Evolutionary conservation across 257 asterid genomes (phyloP), one percentile per base, ranked within the genome.

Genomic region (Solanum neorickii): DNA sequence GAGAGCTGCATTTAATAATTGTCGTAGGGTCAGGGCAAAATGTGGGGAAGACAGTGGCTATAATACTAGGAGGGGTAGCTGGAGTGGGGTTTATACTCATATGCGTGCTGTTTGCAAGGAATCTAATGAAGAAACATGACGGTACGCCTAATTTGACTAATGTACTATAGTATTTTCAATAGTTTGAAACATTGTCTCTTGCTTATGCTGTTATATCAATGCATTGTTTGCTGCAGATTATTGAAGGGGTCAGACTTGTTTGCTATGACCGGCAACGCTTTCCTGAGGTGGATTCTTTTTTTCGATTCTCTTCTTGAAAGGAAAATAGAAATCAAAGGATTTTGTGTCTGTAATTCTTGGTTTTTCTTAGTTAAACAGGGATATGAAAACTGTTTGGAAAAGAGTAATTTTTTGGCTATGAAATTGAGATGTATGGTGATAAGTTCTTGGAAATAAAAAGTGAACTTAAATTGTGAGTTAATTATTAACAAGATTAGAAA

Each of bases 51-150:
- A 97, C 99, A 0, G 98, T 96, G 92, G 99, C 99, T 68, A 96
- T 97, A 66, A 96, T 97, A 90, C 69, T 96, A 56, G 99, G 99
- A 93, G 99, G 99, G 89, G 99, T 98, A 76, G 99, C 97, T n/a
- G 98, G 98, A 37, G 98, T 95, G 76, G 99, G 98, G 68, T 94
- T 97, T 91, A 83, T 97, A 87, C 94, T 96, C 87, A 95, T 96
- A 87, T 93, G 88, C 91, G 62, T 94, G 94, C 95, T 97, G 84
- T 96, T 96, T 93, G 96, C 95, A 59, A 97, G 96, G 92, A 87
- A 88, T 80, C 90, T 92, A 85, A 21, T 92, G 90, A 97, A 96
- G 98, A 94, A 93, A 91, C 98, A 92, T 92, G 98, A 94, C 87
- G 99, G 99, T 93, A 90, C 90, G 94, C 78, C n/a, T 47, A 47